These are phyloP conservation scores for Cystofilobasidium macerans DNA, from an alignment of 768 basidiomycete genomes.

Conservation along the genomic window DNA sequence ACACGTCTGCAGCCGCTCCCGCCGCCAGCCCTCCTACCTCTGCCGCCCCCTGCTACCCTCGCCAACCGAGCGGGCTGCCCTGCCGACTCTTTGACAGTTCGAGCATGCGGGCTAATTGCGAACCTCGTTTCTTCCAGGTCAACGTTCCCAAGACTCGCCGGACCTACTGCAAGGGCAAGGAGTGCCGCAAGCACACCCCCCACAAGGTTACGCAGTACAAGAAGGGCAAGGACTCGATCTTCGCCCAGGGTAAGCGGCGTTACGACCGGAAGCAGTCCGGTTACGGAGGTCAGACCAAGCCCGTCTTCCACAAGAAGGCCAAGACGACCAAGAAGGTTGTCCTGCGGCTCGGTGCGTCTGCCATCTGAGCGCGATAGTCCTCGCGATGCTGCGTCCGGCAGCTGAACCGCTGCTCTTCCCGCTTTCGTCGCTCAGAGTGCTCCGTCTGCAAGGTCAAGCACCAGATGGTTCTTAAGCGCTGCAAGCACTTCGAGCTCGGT, in stretches of 20 bases:
- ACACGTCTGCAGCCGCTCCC: too few species aligned
- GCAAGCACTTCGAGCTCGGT: slow-evolving; percentile 99
- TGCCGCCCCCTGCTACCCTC: too few species aligned
- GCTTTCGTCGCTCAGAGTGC: slow-evolving; percentile 47
- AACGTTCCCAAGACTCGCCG: slow-evolving; percentile 28
- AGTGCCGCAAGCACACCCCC: slow-evolving; percentile 94
- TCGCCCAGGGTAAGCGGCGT: slow-evolving; percentile 98
- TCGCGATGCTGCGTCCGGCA: background rate
- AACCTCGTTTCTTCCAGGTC: background rate
- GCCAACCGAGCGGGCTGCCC: background rate
- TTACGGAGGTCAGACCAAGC: slow-evolving; percentile 99
- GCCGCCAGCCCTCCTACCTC: too few species aligned
- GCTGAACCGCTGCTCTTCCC: background rate
- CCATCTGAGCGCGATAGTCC: too few species aligned
- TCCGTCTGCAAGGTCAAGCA: slow-evolving; percentile 61
- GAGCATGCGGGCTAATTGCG: background rate
- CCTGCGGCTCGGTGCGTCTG: slow-evolving; percentile 55
- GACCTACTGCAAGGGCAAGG: slow-evolving; percentile 74
- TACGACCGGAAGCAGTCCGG: slow-evolving; percentile 64
- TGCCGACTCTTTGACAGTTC: background rate
- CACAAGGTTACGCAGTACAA: slow-evolving; percentile 98
- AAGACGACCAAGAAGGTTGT: slow-evolving; percentile 93
- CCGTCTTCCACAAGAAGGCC: slow-evolving; percentile 99
- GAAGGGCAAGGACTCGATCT: slow-evolving; percentile 97
- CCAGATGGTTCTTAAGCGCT: slow-evolving; percentile 76